Percentiles rank a stretch among this genome's conserved stretches.
Conservation (phyloP, 1,284 basidiomycete species). For the Limonomyces culmigenus region DNA sequence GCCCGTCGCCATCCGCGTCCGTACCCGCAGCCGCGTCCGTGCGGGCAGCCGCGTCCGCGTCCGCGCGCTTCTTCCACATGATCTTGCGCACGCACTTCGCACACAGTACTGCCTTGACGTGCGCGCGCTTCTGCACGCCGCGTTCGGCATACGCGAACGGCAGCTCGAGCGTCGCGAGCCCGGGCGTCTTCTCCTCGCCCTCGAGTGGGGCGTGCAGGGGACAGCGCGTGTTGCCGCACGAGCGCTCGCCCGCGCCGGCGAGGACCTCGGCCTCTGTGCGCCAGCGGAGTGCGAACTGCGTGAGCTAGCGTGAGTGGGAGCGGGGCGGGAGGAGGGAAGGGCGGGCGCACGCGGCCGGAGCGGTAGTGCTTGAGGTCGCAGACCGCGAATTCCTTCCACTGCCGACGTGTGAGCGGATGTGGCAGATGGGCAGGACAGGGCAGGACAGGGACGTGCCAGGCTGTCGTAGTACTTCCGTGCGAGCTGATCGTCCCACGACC, state of each 20-base stretch:
- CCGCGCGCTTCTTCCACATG: slow-evolving; percentile 74
- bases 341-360: slow-evolving; percentile 54
- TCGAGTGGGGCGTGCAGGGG: slow-evolving; percentile 31
- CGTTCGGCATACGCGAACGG: slow-evolving; percentile 79
- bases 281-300: slow-evolving; percentile 84
- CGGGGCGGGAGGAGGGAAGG: not conserved
- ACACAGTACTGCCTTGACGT: slow-evolving; percentile 85
- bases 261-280: slow-evolving; percentile 81
- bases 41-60: too few species aligned
- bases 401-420: too few species aligned
- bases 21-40: too few species aligned
- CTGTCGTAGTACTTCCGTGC: slow-evolving; percentile 77
- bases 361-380: slow-evolving; percentile 93
- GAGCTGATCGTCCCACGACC: slow-evolving; percentile 63
- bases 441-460: too few species aligned
- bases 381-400: slow-evolving; percentile 80
- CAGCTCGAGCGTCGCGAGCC: slow-evolving; percentile 59
- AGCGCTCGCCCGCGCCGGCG: slow-evolving; percentile 65
- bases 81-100: slow-evolving; percentile 64
- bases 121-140: slow-evolving; percentile 54
- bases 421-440: too few species aligned
- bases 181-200: slow-evolving; percentile 15
- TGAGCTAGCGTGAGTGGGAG: slow-evolving; percentile 7
- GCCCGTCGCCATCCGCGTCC: too few species aligned
- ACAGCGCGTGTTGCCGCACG: slow-evolving; percentile 81